Evolutionary conservation across 148 eudicot species (phyloP), one percentile per base, ranked within the genome.

Genomic region (Chenopodium suecicum): DNA sequence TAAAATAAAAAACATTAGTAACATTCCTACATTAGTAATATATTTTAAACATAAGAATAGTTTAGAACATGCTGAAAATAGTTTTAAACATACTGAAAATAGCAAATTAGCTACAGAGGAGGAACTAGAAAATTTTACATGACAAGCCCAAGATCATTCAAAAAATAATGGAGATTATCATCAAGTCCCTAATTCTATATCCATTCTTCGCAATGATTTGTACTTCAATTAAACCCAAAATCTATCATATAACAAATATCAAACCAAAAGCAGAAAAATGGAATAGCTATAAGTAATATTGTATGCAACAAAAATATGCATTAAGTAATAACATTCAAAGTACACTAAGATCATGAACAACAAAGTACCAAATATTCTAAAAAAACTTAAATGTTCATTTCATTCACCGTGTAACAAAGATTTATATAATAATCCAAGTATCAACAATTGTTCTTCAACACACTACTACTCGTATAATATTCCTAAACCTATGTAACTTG

Each of bases 381-480:
- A 69, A 23, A 12, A 69, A 29, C 72, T 27, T 31, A 1, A 32
- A 17, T 32, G 20, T 69, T 62, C 44, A 32, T 44, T 70, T 17
- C 48, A 34, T 34, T 44, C 54, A n/a, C 48, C 2, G 23, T 46
- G 54, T 46, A 46, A 2, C 44, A 41, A 70, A 70, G 46, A 9
- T 72, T 46, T 20, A 41, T 41, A 72, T 56, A 22, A 16, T 72
- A 72, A 72, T 44, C 75, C 44, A 8, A 46, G 75, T 22, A 47
- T 72, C 37, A 29, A 31, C 67, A 56, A 75, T 60, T 75, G 48
- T 5, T 74, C n/a, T 44, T 75, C 66, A 75, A 54, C 78, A 48
- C 44, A 41, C 44, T 41, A 41, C 44, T 41, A 41, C 44, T 41
- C 44, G 44, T 41, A 0, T 50, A 74, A 25, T 17, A 0, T 29